These are phyloP conservation scores for Microcyclospora tardicrescens DNA, from an alignment of 2,329 filamentous ascomycete species.

Conservation along the genomic window DNA sequence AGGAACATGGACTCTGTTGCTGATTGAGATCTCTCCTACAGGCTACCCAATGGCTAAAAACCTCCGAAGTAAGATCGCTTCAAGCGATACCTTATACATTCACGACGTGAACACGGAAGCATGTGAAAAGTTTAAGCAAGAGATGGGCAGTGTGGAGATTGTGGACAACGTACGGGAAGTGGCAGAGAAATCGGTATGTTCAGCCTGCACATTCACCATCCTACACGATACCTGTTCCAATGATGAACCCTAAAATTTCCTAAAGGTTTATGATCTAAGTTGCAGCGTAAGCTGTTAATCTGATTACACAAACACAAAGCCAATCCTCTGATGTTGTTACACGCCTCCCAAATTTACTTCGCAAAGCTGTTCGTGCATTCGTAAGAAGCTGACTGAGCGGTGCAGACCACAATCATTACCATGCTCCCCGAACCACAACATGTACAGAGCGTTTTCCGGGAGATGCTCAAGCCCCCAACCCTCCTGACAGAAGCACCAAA, in stretches of 20 bases:
- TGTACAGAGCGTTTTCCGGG: slow-evolving; percentile 67
- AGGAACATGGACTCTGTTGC: slow-evolving; percentile 2
- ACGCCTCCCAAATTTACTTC: too few species aligned
- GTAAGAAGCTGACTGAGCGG: not conserved
- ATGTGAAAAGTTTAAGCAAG: slow-evolving; percentile 44
- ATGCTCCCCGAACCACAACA: slow-evolving; percentile 82
- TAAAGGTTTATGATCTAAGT: slow-evolving; percentile 59
- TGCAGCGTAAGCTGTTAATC: slow-evolving; percentile 43
- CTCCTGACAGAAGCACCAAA: slow-evolving; percentile 37
- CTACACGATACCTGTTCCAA: slow-evolving; percentile 1
- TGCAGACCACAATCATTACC: slow-evolving; percentile 72
- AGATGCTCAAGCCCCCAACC: slow-evolving; percentile 52
- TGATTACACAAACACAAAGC: slow-evolving; percentile 54
- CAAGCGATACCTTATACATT: slow-evolving; percentile 48
- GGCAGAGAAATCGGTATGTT: slow-evolving; percentile 53
- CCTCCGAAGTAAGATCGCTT: slow-evolving; percentile 51
- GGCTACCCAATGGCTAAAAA: slow-evolving; percentile 64
- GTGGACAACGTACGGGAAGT: slow-evolving; percentile 48
- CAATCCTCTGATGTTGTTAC: slow-evolving; percentile 53
- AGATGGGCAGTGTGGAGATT: slow-evolving; percentile 41
- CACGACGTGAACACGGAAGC: slow-evolving; percentile 52
- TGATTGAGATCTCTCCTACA: slow-evolving; percentile 19
- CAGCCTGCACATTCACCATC: not conserved
- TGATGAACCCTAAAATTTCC: slow-evolving; percentile 35
- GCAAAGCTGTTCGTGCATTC: not conserved